phyloP scores from a whole-genome alignment of 1,284 basidiomycete species.

The Boletus smithii region DNA sequence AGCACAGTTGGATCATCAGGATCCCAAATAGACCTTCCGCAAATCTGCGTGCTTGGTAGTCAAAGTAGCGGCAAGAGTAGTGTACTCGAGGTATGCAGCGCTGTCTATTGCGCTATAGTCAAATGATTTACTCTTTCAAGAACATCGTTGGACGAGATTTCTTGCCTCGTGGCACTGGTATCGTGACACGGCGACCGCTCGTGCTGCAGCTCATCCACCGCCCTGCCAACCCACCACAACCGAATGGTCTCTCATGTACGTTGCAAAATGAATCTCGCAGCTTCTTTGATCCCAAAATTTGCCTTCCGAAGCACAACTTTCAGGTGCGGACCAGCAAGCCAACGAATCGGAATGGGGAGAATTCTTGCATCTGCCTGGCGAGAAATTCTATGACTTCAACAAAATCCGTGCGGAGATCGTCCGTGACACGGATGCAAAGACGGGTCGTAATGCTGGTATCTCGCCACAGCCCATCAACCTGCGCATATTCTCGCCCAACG shows the following conservation, averaged over 20 bases:
- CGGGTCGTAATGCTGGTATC: conserved; percentile 95
- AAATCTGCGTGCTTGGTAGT: conserved; percentile 83
- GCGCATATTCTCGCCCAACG: conserved; percentile 94
- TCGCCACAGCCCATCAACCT: conserved; percentile 96
- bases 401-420: conserved; percentile 97
- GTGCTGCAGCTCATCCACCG: conserved; percentile 95
- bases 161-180: conserved; percentile 94
- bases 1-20: conserved; percentile 74
- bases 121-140: conserved; percentile 39
- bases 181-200: conserved; percentile 92
- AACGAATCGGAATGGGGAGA: conserved; percentile 98
- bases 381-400: conserved; percentile 97
- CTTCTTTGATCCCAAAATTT: conserved; percentile 6
- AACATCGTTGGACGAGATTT: conserved; percentile 98
- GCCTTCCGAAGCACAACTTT: conserved; percentile 40
- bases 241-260: conserved; percentile 47
- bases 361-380: conserved; percentile 92
- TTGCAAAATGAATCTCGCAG: conserved; percentile 3
- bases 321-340: conserved; percentile 61
- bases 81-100: conserved; percentile 67
- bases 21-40: conserved; percentile 77
- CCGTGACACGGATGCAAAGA: conserved; percentile 95
- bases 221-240: conserved; percentile 47
- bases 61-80: conserved; percentile 88
- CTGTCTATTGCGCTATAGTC: conserved; percentile 4